Percentiles rank a stretch among this genome's conserved stretches.
Evolutionary conservation across 2,329 filamentous ascomycete genomes (phyloP).

Genomic region (Magnaporthiopsis poae): DNA sequence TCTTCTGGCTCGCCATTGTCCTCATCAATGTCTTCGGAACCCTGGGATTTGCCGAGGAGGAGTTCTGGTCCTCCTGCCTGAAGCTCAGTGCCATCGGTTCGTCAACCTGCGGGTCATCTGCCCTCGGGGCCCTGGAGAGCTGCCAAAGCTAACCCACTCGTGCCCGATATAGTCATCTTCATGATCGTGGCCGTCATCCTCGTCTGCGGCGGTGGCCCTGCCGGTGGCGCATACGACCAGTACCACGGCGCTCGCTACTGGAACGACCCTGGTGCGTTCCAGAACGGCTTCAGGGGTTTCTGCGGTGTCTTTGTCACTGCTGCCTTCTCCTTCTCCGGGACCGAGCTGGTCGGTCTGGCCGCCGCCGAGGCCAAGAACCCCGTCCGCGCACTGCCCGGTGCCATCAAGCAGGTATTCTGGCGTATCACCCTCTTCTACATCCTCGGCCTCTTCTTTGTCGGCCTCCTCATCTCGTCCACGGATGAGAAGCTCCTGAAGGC

Average conservation of each 20-base stretch:
- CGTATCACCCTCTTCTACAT: slow-evolving; percentile 43
- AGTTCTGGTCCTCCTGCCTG: slow-evolving; percentile 45
- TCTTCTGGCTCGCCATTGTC: slow-evolving; percentile 41
- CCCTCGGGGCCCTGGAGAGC: not conserved
- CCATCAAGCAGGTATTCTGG: slow-evolving; percentile 64
- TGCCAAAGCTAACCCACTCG: not conserved
- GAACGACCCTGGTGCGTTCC: slow-evolving; percentile 42
- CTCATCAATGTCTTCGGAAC: slow-evolving; percentile 47
- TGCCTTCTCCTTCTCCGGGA: slow-evolving; percentile 59
- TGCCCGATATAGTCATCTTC: slow-evolving; percentile 36
- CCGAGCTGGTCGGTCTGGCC: slow-evolving; percentile 59
- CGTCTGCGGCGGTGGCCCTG: slow-evolving; percentile 47
- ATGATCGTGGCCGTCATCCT: slow-evolving; percentile 52
- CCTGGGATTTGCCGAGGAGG: slow-evolving; percentile 43
- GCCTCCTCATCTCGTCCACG: slow-evolving; percentile 33
- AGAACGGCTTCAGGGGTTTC: slow-evolving; percentile 61
- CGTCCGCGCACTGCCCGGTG: slow-evolving; percentile 61
- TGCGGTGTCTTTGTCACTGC: slow-evolving; percentile 61
- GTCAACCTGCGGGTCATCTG: not conserved
- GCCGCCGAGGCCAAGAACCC: slow-evolving; percentile 60
- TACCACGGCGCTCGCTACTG: slow-evolving; percentile 35
- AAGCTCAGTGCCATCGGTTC: slow-evolving; percentile 38
- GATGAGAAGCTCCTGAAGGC: slow-evolving; percentile 34
- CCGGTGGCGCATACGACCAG: slow-evolving; percentile 27
- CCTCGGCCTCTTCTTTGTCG: slow-evolving; percentile 38